A percentile compares a stretch with the other conserved stretches of the same genome.
These are phyloP conservation scores for Hysterium pulicare DNA, from an alignment of 2,329 filamentous ascomycete genomes.

Conservation along the genomic window DNA sequence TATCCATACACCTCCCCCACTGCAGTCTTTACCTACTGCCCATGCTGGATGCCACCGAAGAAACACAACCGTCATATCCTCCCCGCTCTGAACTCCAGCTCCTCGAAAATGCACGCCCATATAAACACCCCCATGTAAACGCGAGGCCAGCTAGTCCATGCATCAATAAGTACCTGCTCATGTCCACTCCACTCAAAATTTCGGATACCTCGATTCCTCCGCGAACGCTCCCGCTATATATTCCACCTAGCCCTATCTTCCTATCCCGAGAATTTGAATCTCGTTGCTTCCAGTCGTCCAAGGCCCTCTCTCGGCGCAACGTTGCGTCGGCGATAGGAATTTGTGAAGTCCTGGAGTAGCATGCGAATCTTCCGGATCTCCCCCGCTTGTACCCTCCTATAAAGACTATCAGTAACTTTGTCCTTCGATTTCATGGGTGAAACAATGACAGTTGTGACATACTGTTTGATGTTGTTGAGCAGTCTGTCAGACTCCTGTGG, in stretches of 20 bases:
- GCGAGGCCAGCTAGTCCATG: too few species aligned
- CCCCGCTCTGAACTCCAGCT: not conserved
- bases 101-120: not conserved
- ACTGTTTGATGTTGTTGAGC: conserved; percentile 73
- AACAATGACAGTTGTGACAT: conserved; percentile 4
- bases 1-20: too few species aligned
- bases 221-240: not conserved
- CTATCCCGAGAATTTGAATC: conserved; percentile 69
- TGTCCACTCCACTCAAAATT: too few species aligned
- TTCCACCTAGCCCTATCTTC: not conserved
- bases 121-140: not conserved
- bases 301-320: conserved; percentile 92
- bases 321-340: conserved; percentile 86
- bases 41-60: too few species aligned
- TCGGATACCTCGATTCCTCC: too few species aligned
- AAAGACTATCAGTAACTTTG: conserved; percentile 1
- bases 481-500: conserved; percentile 77
- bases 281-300: conserved; percentile 78
- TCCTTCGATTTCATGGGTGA: not conserved
- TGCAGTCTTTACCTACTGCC: too few species aligned
- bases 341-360: conserved; percentile 93
- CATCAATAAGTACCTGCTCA: too few species aligned
- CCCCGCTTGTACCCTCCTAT: conserved; percentile 58
- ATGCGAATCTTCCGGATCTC: conserved; percentile 77
- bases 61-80: too few species aligned